Base-by-base conservation (phyloP, 345 rosid genomes). In the Populus deltoides region DNA sequence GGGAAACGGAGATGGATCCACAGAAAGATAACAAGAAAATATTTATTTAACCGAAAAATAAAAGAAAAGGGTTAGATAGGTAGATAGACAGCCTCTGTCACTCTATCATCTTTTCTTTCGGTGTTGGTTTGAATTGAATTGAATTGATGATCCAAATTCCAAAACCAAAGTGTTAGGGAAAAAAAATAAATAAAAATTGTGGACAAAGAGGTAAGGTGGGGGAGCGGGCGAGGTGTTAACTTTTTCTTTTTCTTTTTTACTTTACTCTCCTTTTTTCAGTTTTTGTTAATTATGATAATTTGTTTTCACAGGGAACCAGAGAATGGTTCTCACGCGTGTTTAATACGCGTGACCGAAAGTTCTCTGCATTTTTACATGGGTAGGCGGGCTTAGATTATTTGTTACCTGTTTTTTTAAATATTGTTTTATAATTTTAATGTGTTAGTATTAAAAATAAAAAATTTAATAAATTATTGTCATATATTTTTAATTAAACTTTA, bases 121-220 rank as follows among this genome's bases (percentile, higher is more conserved):
- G 6, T 24, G 38, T 65, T 25, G 73, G 70, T 75, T 73, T 39
- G 74, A 59, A 59, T 55, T 61, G 35, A 51, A 47, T 47, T 47
- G 62, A 55, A 55, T n/a, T 57, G 27, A n/a, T 65, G 66, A 75
- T 75, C 59, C 76, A 73, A 73, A 15, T 24, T 59, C 65, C 76
- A 55, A 78, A 67, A 71, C 79, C 36, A 31, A 70, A 57, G 81
- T 7, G 39, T 29, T 29, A 17, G 45, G 39, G n/a, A 13, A 79
- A 39, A 39, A 43, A 43, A 43, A 43, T 43, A 43, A 43, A 43
- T 43, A 43, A 43, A 43, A 43, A 43, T 77, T 77, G 53, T 39
- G 75, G 68, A 80, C 69, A 69, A 47, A 70, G 49, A 71, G 74
- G 35, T 57, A 18, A 59, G 22, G 25, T 61, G 68, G 61, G 27